Percentiles rank a stretch among this genome's conserved stretches.
Evolutionary conservation across 2,329 filamentous ascomycete species (phyloP).

Genomic region (Pestalotiopsis sp.): DNA sequence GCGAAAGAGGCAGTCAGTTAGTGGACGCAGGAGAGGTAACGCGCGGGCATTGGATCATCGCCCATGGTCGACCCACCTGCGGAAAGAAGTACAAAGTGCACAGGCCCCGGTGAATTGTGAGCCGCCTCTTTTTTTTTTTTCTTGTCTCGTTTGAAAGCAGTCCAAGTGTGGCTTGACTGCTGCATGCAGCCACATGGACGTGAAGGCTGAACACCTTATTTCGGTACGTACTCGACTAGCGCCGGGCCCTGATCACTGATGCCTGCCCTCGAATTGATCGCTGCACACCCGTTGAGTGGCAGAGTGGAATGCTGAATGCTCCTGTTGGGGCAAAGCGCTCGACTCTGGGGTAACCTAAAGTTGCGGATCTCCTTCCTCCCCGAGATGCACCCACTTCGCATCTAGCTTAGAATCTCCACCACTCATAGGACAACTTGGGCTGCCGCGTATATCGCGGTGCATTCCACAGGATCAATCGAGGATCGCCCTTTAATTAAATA

Average conservation of each 20-base stretch:
- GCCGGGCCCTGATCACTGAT: too few species aligned
- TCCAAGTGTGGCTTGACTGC: not conserved
- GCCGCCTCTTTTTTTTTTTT: not conserved
- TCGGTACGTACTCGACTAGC: not conserved
- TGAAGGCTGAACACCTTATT: not conserved
- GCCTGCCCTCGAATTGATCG: too few species aligned
- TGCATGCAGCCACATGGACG: not conserved
- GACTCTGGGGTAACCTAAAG: not conserved
- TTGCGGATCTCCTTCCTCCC: not conserved
- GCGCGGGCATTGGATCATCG: not conserved
- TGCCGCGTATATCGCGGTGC: not conserved
- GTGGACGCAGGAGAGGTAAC: not conserved
- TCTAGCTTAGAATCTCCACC: not conserved
- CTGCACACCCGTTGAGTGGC: not conserved
- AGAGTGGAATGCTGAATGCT: not conserved
- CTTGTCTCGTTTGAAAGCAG: not conserved
- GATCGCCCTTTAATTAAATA: not conserved
- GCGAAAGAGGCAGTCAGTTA: constrained; percentile 1
- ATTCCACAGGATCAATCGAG: not conserved
- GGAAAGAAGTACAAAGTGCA: not conserved
- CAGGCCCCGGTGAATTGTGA: not conserved
- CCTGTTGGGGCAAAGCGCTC: not conserved
- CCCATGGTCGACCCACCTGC: too few species aligned
- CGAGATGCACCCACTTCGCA: not conserved
- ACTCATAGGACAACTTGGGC: not conserved